These are phyloP conservation scores for Fusarium brevicatenulatum DNA, from an alignment of 2,329 filamentous ascomycete genomes.

Conservation along the genomic window DNA sequence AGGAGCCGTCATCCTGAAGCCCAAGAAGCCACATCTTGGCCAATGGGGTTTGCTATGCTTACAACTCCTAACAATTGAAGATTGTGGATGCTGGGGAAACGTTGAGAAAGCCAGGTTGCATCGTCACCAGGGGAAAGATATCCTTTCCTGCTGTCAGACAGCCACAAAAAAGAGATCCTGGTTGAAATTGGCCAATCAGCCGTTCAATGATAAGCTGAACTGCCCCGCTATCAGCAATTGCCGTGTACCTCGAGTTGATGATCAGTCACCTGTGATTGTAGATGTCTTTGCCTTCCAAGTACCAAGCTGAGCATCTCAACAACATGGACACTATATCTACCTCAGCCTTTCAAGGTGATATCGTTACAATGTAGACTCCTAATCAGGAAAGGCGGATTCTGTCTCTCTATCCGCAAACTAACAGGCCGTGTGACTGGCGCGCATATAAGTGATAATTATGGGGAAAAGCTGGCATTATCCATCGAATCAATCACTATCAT, in stretches of 20 bases:
- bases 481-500: not conserved
- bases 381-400: not conserved
- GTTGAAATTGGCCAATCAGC: not conserved
- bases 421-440: constrained; percentile 5
- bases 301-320: not conserved
- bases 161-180: not conserved
- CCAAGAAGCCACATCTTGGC: not conserved
- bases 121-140: not conserved
- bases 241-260: not conserved
- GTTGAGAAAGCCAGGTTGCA: not conserved
- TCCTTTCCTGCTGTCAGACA: not conserved
- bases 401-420: too few species aligned
- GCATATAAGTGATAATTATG: not conserved
- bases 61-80: not conserved
- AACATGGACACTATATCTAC: not conserved
- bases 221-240: not conserved
- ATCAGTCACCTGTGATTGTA: not conserved
- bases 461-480: not conserved
- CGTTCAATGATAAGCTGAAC: not conserved
- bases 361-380: not conserved
- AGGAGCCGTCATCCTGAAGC: not conserved
- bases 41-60: not conserved
- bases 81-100: not conserved
- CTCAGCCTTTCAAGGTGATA: not conserved
- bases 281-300: not conserved